Base-by-base conservation (phyloP, 2,329 filamentous ascomycete genomes). In the Aspergillus fructus region DNA sequence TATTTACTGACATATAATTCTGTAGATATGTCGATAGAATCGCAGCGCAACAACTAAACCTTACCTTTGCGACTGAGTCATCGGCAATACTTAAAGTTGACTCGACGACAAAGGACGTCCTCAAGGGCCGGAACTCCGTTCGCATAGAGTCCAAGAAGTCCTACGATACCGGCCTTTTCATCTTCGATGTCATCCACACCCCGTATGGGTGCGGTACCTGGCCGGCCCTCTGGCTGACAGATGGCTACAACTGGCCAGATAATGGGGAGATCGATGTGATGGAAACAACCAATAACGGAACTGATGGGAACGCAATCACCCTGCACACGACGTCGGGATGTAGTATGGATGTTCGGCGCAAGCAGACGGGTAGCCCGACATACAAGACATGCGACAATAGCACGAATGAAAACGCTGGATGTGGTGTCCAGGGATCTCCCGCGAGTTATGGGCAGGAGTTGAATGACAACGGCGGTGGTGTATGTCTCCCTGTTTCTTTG, bases 231-330 rank as follows among this genome's bases (percentile, higher is more conserved):
- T 89, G 87, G 87, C 76, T 89, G 6, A 78, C 79, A 0, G 87
- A 89, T 68, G 74, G 78, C 1, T 72, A 68, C 63, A 81, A 86
- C 73, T 87, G 86, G 87, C 86, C 87, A 3, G 64, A 69, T 5
- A 79, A 88, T 61, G 86, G 86, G 58, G 87, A 89, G 70, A 87
- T 88, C 59, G 85, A 87, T 67, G 66, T 87, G 23, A 79, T 88
- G 70, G 85, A 87, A 69, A 77, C 83, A 8, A 78, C 79, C 54
- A 87, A 88, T 70, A 70, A 78, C 49, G 84, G 75, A 40, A 74
- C 71, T 2, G 71, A 78, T 15, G 85, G 85, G 33, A 87, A 86
- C 67, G 76, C 80, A 61, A 79, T 87, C 73, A 83, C 84, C 3
- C 76, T 88, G 43, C 85, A 88, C 74, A 85, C 85, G 3, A 80